Base-by-base conservation (phyloP, 2,329 filamentous ascomycete genomes). In the Apiospora kogelbergensis region DNA sequence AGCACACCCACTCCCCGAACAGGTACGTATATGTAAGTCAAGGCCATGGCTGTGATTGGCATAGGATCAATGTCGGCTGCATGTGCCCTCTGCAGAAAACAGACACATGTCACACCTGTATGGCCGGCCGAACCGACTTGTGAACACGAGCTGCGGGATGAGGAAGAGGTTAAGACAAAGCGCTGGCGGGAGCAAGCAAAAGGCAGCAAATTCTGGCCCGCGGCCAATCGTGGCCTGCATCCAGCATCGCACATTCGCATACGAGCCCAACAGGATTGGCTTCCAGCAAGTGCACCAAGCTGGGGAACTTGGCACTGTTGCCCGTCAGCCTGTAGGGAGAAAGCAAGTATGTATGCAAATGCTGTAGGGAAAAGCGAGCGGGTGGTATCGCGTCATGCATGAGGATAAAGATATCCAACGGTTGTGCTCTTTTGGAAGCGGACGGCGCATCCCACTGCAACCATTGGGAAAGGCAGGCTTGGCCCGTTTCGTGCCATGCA, bases 361-460 rank as follows among this genome's bases (percentile, higher is more conserved):
- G 33, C 33, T 33, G 33, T 33, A 7, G 40, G 42, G 6, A 37
- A 20, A 6, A n/a, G 20, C 15, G 53, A 60, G 37, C 53, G 53
- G 53, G 53, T 60, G 53, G 53, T 30, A 60, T 60, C 53, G 53
- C 26, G 53, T 37, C 53, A 37, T 60, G 53, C 53, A 37, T n/a
- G 53, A 60, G 53, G 26, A 60, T 60, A 60, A 60, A 60, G 53
- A 60, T 60, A 60, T 60, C 53, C 53, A 60, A 60, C 53, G 53
- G 53, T 37, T 60, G 53, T 60, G 53, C 53, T 37, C 30, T 60
- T 60, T 37, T 37, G 53, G 53, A 60, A 60, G 53, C 53, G 53
- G 53, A 37, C 53, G 53, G 53, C 53, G 53, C 53, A 60, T 60
- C 30, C 53, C 53, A 60, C 26, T 60, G 53, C 53, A 37, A 60